Conservation (phyloP, 495 filamentous ascomycete species). For the Baudoinia panamericana region DNA sequence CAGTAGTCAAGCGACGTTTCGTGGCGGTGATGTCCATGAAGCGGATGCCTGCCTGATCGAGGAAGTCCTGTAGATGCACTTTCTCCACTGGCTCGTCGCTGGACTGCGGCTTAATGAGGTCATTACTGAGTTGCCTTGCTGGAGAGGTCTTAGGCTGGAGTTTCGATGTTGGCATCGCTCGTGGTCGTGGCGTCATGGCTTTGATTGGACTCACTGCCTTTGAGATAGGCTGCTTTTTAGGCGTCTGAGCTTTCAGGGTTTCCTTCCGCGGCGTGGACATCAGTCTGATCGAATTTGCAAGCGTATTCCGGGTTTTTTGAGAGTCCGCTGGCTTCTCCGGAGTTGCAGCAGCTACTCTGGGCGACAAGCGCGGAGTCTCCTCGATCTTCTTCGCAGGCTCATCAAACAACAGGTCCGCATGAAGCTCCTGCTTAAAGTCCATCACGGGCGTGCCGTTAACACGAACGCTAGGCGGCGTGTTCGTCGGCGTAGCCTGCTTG, state of each 20-base stretch:
- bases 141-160: conserved; percentile 1
- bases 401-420: conserved; percentile 6
- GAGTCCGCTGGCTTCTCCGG: conserved; percentile 10
- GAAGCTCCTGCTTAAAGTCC: conserved; percentile 5
- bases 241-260: conserved; percentile 23
- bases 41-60: conserved; percentile 87
- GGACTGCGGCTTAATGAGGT: not conserved
- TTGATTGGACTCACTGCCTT: conserved; percentile 19
- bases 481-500: not conserved
- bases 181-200: conserved; percentile 22
- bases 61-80: conserved; percentile 80
- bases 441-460: not conserved
- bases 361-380: conserved; percentile 9
- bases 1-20: conserved; percentile 76
- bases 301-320: conserved; percentile 19
- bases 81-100: conserved; percentile 35
- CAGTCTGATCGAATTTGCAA: conserved; percentile 28
- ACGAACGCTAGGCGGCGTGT: not conserved
- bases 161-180: conserved; percentile 6
- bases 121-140: conserved; percentile 12
- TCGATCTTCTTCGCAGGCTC: conserved; percentile 7
- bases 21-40: conserved; percentile 95
- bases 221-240: conserved; percentile 20
- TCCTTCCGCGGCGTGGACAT: conserved; percentile 31
- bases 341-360: not conserved